These are phyloP conservation scores for Mimosa bimucronata DNA, from an alignment of 306 rosid genomes.

Conservation along the genomic window DNA sequence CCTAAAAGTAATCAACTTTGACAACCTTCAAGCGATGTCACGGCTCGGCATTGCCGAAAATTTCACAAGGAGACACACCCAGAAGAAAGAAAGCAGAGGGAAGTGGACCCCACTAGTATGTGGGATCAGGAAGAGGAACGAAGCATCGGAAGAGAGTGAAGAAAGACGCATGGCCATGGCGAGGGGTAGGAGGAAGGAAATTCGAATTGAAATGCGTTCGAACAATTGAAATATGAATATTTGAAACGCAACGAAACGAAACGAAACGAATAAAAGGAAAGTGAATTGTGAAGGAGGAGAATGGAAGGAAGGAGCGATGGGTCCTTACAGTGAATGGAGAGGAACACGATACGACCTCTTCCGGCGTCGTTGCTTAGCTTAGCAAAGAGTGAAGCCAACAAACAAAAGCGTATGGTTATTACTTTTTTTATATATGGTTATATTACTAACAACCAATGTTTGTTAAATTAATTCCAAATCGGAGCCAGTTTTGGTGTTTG, in stretches of 20 bases:
- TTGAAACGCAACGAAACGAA: background rate
- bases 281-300: slow-evolving; percentile 9
- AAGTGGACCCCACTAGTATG: background rate
- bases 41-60: background rate
- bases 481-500: too few relatives aligned
- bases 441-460: too few relatives aligned
- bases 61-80: background rate
- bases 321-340: slow-evolving; percentile 23
- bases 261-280: background rate
- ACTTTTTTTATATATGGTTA: too few relatives aligned
- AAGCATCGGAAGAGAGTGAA: background rate
- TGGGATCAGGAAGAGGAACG: background rate
- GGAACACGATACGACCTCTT: slow-evolving; percentile 18
- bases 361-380: slow-evolving; percentile 28
- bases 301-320: background rate
- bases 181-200: background rate
- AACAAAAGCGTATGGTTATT: background rate
- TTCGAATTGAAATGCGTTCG: background rate
- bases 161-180: slow-evolving; percentile 10
- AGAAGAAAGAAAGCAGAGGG: background rate
- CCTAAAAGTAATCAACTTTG: background rate
- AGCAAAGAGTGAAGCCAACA: slow-evolving; percentile 12
- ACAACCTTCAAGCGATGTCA: background rate
- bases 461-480: too few relatives aligned
- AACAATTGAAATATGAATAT: background rate